These are phyloP conservation scores for Aspergillus texensis DNA, from an alignment of 2,329 filamentous ascomycete species.

Conservation along the genomic window DNA sequence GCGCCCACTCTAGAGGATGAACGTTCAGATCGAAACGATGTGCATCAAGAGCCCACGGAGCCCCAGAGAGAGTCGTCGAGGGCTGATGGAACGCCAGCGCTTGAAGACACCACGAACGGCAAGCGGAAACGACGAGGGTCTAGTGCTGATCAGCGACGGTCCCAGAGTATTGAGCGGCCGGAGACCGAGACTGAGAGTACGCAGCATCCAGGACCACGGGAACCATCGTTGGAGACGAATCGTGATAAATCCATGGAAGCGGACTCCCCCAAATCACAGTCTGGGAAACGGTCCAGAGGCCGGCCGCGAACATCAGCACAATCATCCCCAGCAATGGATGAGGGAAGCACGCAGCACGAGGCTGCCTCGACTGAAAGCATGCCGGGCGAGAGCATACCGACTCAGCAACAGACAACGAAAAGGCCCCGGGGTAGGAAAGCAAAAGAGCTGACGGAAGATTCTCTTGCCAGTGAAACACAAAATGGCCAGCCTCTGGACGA, in stretches of 20 bases:
- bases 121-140: constrained; percentile 14
- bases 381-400: constrained; percentile 1
- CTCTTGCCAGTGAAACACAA: constrained; percentile 1
- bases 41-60: not conserved
- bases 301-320: constrained; percentile 11
- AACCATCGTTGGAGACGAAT: not conserved
- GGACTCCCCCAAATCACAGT: constrained; percentile 3
- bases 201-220: not conserved
- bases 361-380: constrained; percentile 4
- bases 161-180: not conserved
- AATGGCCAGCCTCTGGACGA: not conserved
- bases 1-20: not conserved
- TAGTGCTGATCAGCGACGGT: not conserved
- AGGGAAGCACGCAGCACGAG: not conserved
- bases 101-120: constrained; percentile 6
- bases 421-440: constrained; percentile 12
- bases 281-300: constrained; percentile 6
- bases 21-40: not conserved
- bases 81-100: constrained; percentile 12
- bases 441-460: constrained; percentile 12
- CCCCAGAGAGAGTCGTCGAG: constrained; percentile 4
- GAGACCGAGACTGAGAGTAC: not conserved
- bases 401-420: not conserved
- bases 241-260: not conserved
- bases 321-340: not conserved